These are phyloP conservation scores for Tulasnella calospora DNA, from an alignment of 768 basidiomycete species.

Conservation along the genomic window DNA sequence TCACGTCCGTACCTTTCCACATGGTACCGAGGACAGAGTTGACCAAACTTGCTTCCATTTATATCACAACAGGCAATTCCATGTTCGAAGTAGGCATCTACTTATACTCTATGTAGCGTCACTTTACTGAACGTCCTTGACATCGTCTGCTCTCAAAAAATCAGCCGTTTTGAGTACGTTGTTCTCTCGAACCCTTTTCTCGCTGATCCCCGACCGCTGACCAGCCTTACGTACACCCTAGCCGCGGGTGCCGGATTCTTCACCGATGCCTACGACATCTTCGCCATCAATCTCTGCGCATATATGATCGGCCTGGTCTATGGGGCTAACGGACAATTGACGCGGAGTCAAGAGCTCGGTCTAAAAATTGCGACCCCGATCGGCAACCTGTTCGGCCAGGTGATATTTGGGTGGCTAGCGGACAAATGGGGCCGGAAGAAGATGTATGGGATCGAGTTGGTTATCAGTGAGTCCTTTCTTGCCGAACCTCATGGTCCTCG, in stretches of 20 bases:
- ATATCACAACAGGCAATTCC: background rate
- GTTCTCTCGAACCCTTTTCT: background rate
- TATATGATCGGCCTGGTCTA: constrained; percentile 30
- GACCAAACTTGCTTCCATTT: background rate
- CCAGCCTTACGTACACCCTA: constrained; percentile 7
- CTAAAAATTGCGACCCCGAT: constrained; percentile 39
- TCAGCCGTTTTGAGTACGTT: constrained; percentile 11
- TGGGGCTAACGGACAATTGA: background rate
- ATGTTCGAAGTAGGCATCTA: background rate
- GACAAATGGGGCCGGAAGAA: constrained; percentile 39
- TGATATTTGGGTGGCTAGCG: constrained; percentile 38
- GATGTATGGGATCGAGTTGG: constrained; percentile 44
- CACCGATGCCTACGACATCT: constrained; percentile 37
- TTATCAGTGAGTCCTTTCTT: constrained; percentile 27
- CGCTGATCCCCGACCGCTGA: background rate
- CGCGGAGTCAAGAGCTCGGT: constrained; percentile 33
- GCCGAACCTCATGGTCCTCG: background rate
- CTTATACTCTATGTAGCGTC: background rate
- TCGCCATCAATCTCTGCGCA: constrained; percentile 32
- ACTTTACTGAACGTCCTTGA: background rate
- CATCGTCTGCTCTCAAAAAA: background rate
- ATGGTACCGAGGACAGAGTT: background rate
- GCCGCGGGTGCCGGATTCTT: constrained; percentile 28
- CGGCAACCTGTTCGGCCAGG: constrained; percentile 38
- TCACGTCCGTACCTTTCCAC: constrained; percentile 52